phyloP scores from a whole-genome alignment of 805 yeast species.

The Saturnispora bothae region DNA sequence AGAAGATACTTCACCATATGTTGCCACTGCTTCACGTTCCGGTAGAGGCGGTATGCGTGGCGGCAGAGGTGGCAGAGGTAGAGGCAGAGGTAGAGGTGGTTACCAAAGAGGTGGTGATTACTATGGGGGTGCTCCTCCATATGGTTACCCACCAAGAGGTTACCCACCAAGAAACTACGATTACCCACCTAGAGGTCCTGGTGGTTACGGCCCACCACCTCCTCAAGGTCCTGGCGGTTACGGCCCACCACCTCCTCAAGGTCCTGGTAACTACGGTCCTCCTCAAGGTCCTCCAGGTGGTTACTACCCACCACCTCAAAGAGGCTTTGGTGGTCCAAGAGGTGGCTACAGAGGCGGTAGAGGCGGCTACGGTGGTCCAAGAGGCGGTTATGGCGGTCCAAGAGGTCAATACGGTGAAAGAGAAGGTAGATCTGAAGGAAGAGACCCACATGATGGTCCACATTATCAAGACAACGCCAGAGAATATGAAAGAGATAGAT shows the following conservation, averaged over 20 bases:
- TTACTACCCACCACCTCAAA: slow-evolving; percentile 21
- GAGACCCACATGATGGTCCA: slow-evolving; percentile 1
- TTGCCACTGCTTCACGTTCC: slow-evolving; percentile 20
- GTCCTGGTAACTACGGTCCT: slow-evolving; percentile 20
- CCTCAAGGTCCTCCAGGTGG: slow-evolving; percentile 14
- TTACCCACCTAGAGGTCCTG: slow-evolving; percentile 16
- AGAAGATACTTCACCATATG: slow-evolving; percentile 59
- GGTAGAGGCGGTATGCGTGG: slow-evolving; percentile 16
- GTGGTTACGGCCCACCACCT: slow-evolving; percentile 19
- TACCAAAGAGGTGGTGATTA: slow-evolving; percentile 13
- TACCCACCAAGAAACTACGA: slow-evolving; percentile 20
- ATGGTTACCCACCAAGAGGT: slow-evolving; percentile 19
- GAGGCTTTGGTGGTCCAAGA: slow-evolving; percentile 24
- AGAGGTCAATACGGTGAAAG: slow-evolving; percentile 10
- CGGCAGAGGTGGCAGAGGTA: slow-evolving; percentile 14
- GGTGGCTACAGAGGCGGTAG: slow-evolving; percentile 21
- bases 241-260: slow-evolving; percentile 20
- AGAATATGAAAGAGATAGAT: slow-evolving; percentile 58
- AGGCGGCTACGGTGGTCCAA: slow-evolving; percentile 24
- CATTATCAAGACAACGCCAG: slow-evolving; percentile 27
- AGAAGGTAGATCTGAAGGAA: background rate
- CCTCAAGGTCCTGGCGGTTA: slow-evolving; percentile 24
- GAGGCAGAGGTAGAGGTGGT: slow-evolving; percentile 14
- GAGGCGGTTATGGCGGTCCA: slow-evolving; percentile 21
- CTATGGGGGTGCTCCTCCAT: background rate